Evolutionary conservation across 108 stramenopile species (phyloP), one percentile per base, ranked within the genome.

Genomic region (Skeletonema tropicum): DNA sequence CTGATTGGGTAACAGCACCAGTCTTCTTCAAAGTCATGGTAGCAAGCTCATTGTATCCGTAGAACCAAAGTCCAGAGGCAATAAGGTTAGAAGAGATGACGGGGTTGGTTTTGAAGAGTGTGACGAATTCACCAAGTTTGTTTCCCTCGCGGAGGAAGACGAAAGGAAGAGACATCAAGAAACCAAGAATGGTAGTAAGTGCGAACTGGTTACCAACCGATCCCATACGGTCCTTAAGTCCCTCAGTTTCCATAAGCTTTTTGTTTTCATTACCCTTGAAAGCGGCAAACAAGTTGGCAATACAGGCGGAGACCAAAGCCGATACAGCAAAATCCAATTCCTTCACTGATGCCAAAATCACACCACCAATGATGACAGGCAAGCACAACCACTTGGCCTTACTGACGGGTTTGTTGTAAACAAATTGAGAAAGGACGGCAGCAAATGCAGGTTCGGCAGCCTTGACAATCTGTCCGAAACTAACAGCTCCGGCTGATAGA

Each of bases 381-480:
- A 88, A 76, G 63, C 82, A 88, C 35, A 84, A 25, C 88, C 88
- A 88, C 73, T 88, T 88, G 71, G 84, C 85, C 76, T 79, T 82
- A 74, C 63, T 68, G 36, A 88, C 80, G 57, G 75, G 76, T 64
- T 79, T 81, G 58, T 83, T 79, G 83, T 88, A 86, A 5, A 89
- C 70, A 62, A 83, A 72, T 68, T 85, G 77, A 64, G 86, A 85
- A 46, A 87, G 76, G 66, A 89, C 82, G 19, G 88, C 88, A 15
- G 88, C 88, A 67, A 85, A 87, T 5, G 86, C 88, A 10, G 88
- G 88, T 64, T 89, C 88, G 35, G 84, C 86, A 19, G 88, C 84
- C 79, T 89, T 89, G 74, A 89, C 87, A 48, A 89, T 89, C 71
- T 89, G 88, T 5, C 86, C 88, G 62, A 89, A 89, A 66, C 69